A percentile compares a stretch with the other conserved stretches of the same genome.
Evolutionary conservation across 2,329 filamentous ascomycete species (phyloP).

Genomic region (Lecanicillium sp.): DNA sequence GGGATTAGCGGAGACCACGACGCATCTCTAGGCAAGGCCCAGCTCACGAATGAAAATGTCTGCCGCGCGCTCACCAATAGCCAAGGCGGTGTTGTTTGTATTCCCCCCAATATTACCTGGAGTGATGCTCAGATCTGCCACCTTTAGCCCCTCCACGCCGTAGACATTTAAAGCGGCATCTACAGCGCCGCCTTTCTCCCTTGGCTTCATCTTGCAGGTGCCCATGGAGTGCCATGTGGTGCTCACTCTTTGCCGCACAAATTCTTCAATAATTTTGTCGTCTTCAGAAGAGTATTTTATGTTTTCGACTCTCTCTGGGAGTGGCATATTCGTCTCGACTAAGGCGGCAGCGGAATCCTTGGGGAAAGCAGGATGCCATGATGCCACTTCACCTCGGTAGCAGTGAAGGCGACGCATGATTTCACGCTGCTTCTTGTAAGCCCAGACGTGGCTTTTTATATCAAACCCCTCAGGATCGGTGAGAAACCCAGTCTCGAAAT

Average conservation of each 20-base stretch:
- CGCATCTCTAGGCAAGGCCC: no score
- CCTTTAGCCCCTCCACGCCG: constrained; percentile 27
- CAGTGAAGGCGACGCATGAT: constrained; percentile 46
- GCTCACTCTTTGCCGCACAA: constrained; percentile 26
- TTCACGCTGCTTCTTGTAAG: constrained; percentile 56
- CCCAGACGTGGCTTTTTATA: constrained; percentile 51
- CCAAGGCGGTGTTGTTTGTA: constrained; percentile 34
- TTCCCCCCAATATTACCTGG: constrained; percentile 35
- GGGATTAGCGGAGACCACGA: no score
- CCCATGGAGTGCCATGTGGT: constrained; percentile 36
- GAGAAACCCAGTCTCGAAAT: constrained; percentile 50
- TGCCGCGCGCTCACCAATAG: constrained; percentile 34
- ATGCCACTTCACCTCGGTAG: constrained; percentile 37
- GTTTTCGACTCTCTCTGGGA: constrained; percentile 21
- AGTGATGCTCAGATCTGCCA: constrained; percentile 27
- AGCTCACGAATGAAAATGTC: constrained; percentile 23
- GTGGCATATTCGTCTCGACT: constrained; percentile 15
- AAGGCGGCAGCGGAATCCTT: constrained; percentile 28
- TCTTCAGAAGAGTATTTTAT: constrained; percentile 42
- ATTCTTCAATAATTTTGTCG: constrained; percentile 37
- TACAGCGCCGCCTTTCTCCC: constrained; percentile 28
- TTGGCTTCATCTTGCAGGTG: constrained; percentile 32
- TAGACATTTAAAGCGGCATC: constrained; percentile 31
- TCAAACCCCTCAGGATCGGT: constrained; percentile 35
- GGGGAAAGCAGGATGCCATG: constrained; percentile 35